Evolutionary conservation across 2,329 filamentous ascomycete genomes (phyloP), one percentile per base, ranked within the genome.

Genomic region (Eutypella sp.): DNA sequence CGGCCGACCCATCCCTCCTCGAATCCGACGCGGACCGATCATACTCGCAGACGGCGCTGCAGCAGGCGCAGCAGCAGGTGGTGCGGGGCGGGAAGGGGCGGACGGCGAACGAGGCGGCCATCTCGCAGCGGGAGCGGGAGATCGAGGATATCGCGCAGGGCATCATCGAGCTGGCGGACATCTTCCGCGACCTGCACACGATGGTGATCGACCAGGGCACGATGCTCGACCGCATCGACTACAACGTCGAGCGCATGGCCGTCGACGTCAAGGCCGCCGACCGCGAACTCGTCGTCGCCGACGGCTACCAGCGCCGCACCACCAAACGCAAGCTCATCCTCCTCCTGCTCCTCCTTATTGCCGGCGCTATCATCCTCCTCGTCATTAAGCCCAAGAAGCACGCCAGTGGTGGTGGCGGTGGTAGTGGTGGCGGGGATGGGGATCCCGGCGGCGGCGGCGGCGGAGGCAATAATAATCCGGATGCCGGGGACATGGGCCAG

Each of bases 121-220:
- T 99, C 57, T 81, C 85, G 50, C 93, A 97, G 65, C 87, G 93
- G 52, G 93, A 99, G 68, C 84, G 87, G 34, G 93, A 97, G 67
- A 99, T 99, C 59, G 95, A 95, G 62, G 91, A 96, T 57, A 99
- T 99, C 52, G 93, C 93, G 2, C 91, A 96, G 64, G 92, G 93
- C 47, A 97, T 99, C 67, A 97, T 99, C 60, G 92, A 97, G 63
- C 74, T 99, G 7, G 89, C 92, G 4, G 93, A 96, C 64, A 89
- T 99, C 42, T 99, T 99, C 72, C 89, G 95, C 51, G 93, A 99
- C 60, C 73, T 99, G 24, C 93, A 99, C 67, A 85, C 78, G 40
- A 97, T 99, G 91, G 89, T 95, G 57, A 91, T 95, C 54, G 87
- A 93, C 62, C 87, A 93, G 66, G 89, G 89, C 44, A 93, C 89